Evolutionary conservation across 1,139 yeast genomes (phyloP).

Genomic region (Geotrichum cucujoidarum): DNA sequence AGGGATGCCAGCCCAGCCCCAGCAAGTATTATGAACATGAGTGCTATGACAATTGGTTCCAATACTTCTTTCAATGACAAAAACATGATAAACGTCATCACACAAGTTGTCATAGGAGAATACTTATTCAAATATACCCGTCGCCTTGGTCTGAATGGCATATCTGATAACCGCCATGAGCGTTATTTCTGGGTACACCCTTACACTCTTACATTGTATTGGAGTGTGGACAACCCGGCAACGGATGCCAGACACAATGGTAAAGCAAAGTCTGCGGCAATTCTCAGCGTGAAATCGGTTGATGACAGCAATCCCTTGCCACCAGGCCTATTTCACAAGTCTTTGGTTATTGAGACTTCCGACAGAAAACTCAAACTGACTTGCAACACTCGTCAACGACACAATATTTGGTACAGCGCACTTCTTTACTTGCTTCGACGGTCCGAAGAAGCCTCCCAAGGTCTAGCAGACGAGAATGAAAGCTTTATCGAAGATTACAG

Average conservation of each 20-base stretch:
- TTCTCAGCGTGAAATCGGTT: conserved; percentile 70
- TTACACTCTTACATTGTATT: conserved; percentile 80
- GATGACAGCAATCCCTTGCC: conserved; percentile 86
- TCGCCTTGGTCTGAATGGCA: conserved; percentile 66
- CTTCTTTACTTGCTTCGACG: conserved; percentile 70
- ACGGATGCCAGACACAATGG: conserved; percentile 43
- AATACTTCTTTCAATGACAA: conserved; percentile 62
- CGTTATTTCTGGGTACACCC: conserved; percentile 97
- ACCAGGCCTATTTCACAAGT: conserved; percentile 81
- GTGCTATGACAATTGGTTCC: conserved; percentile 55
- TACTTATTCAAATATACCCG: conserved; percentile 82
- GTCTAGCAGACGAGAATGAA: conserved; percentile 28
- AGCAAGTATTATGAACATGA: conserved; percentile 22
- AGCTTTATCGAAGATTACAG: conserved; percentile 22
- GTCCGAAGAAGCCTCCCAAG: conserved; percentile 54
- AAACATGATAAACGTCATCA: conserved; percentile 77
- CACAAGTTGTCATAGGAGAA: conserved; percentile 93
- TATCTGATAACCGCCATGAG: conserved; percentile 79
- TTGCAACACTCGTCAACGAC: conserved; percentile 82
- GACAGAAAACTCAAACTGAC: conserved; percentile 70
- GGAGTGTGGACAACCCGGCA: conserved; percentile 83
- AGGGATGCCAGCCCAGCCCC: conserved; percentile 15
- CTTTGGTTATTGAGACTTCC: conserved; percentile 70
- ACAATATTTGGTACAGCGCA: conserved; percentile 88
- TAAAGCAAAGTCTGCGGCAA: conserved; percentile 76